Base-by-base conservation (phyloP, 139 green algal genomes). In the Nannochloris sp. region DNA sequence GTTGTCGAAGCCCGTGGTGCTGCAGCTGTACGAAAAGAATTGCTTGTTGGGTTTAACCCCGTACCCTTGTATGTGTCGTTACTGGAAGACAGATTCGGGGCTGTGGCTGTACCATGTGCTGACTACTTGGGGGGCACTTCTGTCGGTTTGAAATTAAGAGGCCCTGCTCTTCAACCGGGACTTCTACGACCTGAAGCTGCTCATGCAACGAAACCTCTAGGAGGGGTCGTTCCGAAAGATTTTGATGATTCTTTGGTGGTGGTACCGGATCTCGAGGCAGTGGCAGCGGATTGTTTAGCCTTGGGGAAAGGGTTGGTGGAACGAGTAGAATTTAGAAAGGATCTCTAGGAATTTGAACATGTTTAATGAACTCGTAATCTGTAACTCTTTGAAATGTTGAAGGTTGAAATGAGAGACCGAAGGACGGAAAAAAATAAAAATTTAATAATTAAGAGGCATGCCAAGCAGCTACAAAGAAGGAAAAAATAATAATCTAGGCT, bases 21-120 rank as follows among this genome's bases (percentile, higher is more conserved):
- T 2, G 57, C 54, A 0, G 53, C 67, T n/a, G 60, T 92, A 33
- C 63, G 63, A 10, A 61, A 70, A 9, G 83, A 94, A 65, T 71
- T 94, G 64, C 81, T 94, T 47, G 74, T 94, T 4, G 85, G 85
- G 15, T 90, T 92, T 32, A 77, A 91, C 42, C 86, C 87, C 1
- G 59, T 92, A 19, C n/a, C 32, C 0, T 44, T 67, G 14, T 79
- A 81, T 19, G 29, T 84, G 6, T 7, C n/a, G 19, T 15, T 65
- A 30, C 73, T 90, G 39, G 51, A 78, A 37, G 36, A 61, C 31
- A 64, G 71, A 0, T 85, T 79, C 27, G 79, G 73, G n/a, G 60
- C 77, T 45, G 34, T 88, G 25, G 87, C 77, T 0, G 68, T 64
- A 4, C 77, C 87, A 19, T 90, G 77, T 44, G 71, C 70, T 3